Evolutionary conservation across 169 alveolate species (phyloP), one percentile per base, ranked within the genome.

Genomic region (Cyclospora cayetanensis): DNA sequence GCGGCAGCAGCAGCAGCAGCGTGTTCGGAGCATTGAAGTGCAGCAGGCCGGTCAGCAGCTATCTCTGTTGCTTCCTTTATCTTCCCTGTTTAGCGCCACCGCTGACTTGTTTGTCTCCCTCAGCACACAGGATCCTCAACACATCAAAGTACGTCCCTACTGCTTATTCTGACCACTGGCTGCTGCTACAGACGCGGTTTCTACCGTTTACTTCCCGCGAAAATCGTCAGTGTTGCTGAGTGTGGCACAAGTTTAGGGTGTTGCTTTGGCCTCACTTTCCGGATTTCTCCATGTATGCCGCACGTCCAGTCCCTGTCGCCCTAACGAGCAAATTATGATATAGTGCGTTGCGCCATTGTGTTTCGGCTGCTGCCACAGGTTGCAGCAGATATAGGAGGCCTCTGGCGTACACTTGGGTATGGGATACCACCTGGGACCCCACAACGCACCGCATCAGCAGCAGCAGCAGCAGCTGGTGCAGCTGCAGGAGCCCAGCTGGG

Each of bases 31-130:
- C 15, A 46, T 77, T n/a, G 43, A 77, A 29, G 39, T 43, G 5
- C 88, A 43, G 72, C 88, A 46, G 66, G 88, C 88, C n/a, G 72
- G 88, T 43, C 70, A 77, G 72, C 88, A 77, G 72, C 72, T 77
- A 1, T 27, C 88, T 35, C 88, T 43, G 3, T 25, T 77, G 4
- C 88, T 77, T 39, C 88, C 88, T 43, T 29, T 77, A 4, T 37
- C 50, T 27, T 31, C 70, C 60, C 88, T 77, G 50, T 77, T 77
- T 46, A 35, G 29, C 9, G 88, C 50, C 29, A 27, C 68, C 7
- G 70, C 88, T 41, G 43, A 43, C 22, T 50, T 77, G 5, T 77
- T 77, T 4, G 70, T 70, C 7, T 77, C 88, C 43, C 88, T 77
- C 2, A 77, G 42, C 37, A 42, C n/a, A 11, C 70, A 77, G 20